A percentile compares a stretch with the other conserved stretches of the same genome.
These are phyloP conservation scores for Geotrichum ghanense DNA, from an alignment of 805 yeast genomes.

Conservation along the genomic window DNA sequence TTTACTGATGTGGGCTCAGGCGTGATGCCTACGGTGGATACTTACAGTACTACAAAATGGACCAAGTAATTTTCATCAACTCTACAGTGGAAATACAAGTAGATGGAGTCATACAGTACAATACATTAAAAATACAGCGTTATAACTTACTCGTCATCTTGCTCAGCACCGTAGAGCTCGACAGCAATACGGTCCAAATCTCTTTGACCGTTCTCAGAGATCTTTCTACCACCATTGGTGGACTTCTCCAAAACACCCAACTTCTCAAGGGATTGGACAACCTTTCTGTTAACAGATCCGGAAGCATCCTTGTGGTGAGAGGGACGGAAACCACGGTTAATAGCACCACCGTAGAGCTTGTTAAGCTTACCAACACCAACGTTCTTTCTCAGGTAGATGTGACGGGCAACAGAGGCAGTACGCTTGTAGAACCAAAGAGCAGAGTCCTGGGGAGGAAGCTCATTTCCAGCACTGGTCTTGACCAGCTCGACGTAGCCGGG, in stretches of 20 bases:
- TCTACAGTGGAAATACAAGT: too few relatives aligned
- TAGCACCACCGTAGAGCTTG: slow-evolving; percentile 98
- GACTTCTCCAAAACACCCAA: slow-evolving; percentile 94
- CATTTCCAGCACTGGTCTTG: slow-evolving; percentile 98
- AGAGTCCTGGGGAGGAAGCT: slow-evolving; percentile 98
- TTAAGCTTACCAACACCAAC: slow-evolving; percentile 99
- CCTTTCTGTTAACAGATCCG: slow-evolving; percentile 98
- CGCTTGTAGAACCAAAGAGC: slow-evolving; percentile 99
- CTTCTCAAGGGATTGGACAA: slow-evolving; percentile 95
- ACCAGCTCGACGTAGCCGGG: slow-evolving; percentile 99
- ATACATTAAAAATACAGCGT: too few relatives aligned
- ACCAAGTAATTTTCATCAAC: too few relatives aligned
- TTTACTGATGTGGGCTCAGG: too few relatives aligned
- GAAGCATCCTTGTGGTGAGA: slow-evolving; percentile 98
- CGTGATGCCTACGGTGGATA: too few relatives aligned
- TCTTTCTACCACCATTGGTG: slow-evolving; percentile 98
- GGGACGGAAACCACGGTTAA: slow-evolving; percentile 98
- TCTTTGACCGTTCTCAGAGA: slow-evolving; percentile 99
- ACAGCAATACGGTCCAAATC: slow-evolving; percentile 99
- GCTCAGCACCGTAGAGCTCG: slow-evolving; percentile 91
- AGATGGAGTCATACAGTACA: too few relatives aligned
- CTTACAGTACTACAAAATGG: too few relatives aligned
- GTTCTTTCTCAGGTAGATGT: slow-evolving; percentile 98
- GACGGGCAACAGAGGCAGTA: slow-evolving; percentile 99
- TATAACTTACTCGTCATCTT: slow-evolving; percentile 30